Conservation (phyloP, 2,329 filamentous ascomycete species). For the Fusarium dimerum region DNA sequence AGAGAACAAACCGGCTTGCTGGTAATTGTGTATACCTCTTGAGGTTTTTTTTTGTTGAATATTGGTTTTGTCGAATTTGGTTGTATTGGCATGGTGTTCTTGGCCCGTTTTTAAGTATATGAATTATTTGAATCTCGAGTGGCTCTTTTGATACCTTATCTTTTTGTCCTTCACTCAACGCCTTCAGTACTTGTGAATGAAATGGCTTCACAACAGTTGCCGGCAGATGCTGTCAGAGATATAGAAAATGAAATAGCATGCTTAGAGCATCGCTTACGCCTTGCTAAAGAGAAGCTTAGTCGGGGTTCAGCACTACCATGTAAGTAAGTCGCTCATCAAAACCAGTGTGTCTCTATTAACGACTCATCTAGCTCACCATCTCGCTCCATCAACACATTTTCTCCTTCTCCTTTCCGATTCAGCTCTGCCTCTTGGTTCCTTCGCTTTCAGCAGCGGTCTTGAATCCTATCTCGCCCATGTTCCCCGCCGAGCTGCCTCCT, state of each 20-base stretch:
- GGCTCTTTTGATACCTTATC: neutral
- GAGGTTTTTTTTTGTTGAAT: too few species aligned
- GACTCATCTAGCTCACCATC: slow-evolving; percentile 3
- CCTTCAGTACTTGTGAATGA: slow-evolving; percentile 9
- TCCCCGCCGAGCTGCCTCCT: slow-evolving; percentile 42
- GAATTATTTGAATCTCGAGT: neutral
- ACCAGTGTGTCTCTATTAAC: too few species aligned
- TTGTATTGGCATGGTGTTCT: slow-evolving; percentile 26
- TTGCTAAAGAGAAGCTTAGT: slow-evolving; percentile 46
- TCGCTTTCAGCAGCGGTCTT: slow-evolving; percentile 80
- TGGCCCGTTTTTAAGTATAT: slow-evolving; percentile 9
- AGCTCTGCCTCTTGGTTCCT: slow-evolving; percentile 79
- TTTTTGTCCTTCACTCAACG: slow-evolving; percentile 1
- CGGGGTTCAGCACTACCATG: too few species aligned
- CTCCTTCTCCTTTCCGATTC: slow-evolving; percentile 80
- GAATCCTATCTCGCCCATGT: slow-evolving; percentile 80
- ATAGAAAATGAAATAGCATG: slow-evolving; percentile 58
- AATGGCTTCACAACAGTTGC: slow-evolving; percentile 28
- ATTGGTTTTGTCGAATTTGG: too few species aligned
- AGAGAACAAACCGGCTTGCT: slow-evolving; percentile 18
- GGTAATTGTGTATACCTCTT: slow-evolving; percentile 6
- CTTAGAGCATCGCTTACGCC: slow-evolving; percentile 55
- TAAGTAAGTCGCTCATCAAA: too few species aligned
- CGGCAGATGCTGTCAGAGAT: slow-evolving; percentile 28
- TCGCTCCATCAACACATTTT: slow-evolving; percentile 53